Evolutionary conservation across 768 basidiomycete species (phyloP), one percentile per base, ranked within the genome.

Genomic region (Suillus ampliporus): DNA sequence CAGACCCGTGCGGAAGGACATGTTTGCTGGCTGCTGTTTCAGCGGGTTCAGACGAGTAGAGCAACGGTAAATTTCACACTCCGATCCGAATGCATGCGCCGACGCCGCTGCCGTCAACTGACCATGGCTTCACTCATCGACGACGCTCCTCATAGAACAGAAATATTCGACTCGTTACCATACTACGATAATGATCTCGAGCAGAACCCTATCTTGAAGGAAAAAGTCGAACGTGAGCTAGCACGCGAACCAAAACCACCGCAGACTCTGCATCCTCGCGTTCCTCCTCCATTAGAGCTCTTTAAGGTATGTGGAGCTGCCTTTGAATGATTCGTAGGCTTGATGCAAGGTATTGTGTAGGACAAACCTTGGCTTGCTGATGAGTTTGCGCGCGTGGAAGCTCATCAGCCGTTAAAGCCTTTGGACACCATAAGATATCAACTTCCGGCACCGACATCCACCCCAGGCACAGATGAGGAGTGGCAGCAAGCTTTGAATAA

Each of bases 161-260:
- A 51, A 28, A 80, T 90, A 41, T 86, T 94, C 68, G 95, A 97
- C 76, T 91, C 94, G 28, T 82, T 97, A 65, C 95, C 95, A 19
- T 98, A 97, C 78, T 95, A 93, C 71, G 95, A 98, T 79, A 92
- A 95, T 73, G 94, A 97, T 73, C 83, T 96, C 57, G 91, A 94
- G 64, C 84, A 84, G 60, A 86, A 84, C 63, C 92, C 93, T 1
- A 69, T 82, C 43, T 79, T 95, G 43, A 87, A 84, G 72, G 84
- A 88, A 71, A 89, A 88, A 72, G 93, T 94, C 17, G 90, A 92
- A 61, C 80, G 80, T 66, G 93, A 94, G 72, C 76, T 95, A 44
- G 88, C 88, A 31, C 83, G 84, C n/a, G 88, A 93, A 72, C 82
- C 84, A 65, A 87, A 85, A 66, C 78, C 85, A 19, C 85, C 85